phyloP scores from a whole-genome alignment of 352 stramenopile genomes.

The Pythium folliculosum region DNA sequence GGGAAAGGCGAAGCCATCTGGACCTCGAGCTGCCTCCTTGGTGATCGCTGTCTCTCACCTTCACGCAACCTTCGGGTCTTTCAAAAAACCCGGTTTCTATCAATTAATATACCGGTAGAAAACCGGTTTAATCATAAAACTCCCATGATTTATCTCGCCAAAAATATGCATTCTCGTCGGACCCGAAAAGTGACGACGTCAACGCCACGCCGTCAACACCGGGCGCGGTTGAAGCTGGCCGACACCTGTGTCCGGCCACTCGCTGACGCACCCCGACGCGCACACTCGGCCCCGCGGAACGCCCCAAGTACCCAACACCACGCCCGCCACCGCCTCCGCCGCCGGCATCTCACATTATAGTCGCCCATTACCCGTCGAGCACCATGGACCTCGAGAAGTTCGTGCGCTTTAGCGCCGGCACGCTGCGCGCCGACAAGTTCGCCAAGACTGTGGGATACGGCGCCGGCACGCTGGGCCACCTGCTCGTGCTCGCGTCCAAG shows the following conservation, averaged over 20 bases:
- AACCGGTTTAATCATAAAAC: not conserved
- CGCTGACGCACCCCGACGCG: constrained; percentile 16
- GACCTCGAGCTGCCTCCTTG: constrained; percentile 4
- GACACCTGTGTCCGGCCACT: not conserved
- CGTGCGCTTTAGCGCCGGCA: constrained; percentile 56
- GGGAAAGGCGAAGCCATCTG: constrained; percentile 6
- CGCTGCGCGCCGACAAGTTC: constrained; percentile 74
- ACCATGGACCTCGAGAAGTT: constrained; percentile 75
- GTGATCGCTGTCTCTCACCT: constrained; percentile 5
- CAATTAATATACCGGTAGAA: constrained; percentile 1
- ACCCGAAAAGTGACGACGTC: constrained; percentile 24
- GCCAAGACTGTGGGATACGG: constrained; percentile 85
- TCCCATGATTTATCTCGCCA: not conserved
- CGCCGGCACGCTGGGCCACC: constrained; percentile 49
- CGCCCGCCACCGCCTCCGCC: not conserved
- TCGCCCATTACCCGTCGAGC: not conserved
- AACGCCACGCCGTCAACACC: constrained; percentile 26
- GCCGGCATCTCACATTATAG: too few relatives aligned
- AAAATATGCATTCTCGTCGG: constrained; percentile 18
- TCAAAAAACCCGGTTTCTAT: not conserved
- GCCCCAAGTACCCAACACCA: not conserved
- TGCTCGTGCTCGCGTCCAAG: constrained; percentile 51
- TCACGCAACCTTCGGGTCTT: not conserved
- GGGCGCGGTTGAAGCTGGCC: constrained; percentile 27
- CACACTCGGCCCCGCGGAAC: not conserved